Evolutionary conservation across 371 early-diverging fungal species (phyloP), one percentile per base, ranked within the genome.

Genomic region (Nematocida ausubeli): DNA sequence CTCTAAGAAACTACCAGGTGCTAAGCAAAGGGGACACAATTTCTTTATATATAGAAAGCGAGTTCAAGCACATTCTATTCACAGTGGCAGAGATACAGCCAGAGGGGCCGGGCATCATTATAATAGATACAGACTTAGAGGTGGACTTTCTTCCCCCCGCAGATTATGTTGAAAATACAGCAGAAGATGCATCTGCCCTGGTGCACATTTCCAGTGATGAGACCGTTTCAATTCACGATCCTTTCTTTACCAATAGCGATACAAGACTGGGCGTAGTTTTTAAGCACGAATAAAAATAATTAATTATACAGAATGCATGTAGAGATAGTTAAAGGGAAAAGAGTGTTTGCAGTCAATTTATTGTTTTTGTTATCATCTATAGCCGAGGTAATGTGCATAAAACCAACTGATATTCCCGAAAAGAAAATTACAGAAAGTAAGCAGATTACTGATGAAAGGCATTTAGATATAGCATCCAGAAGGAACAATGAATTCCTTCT

Each of bases 71-170:
- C 35, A 95, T 92, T 81, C 91, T 91, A 49, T 92, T 99, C 68
- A 86, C 90, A 22, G 92, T 97, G 2, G 85, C 94, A 81, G 95
- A 96, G 81, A 91, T 92, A 28, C 90, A 91, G 79, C 96, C 99
- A 14, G 30, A 84, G 19, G 90, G 88, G 64, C 93, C 57, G 26
- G 85, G 92, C 34, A 92, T 99, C 67, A 92, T 92, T 30, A 92
- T 96, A 79, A 89, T 96, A 6, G 99, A 99, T 84, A 96, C 97
- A 0, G 99, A 99, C 89, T 85, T 99, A 58, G 93, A 93, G 83
- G 92, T 92, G 1, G 99, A 99, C 80, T 97, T 99, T 87, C 95
- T 93, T 2, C 90, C 96, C 26, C 99, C 99, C 16, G 85, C 94
- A 0, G 99, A 98, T 3, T 99, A 96, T 85, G 89, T 90, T 39